Percentiles rank a stretch among this genome's conserved stretches.
phyloP scores from a whole-genome alignment of 306 rosid species.

The Vachellia pachyceras region DNA sequence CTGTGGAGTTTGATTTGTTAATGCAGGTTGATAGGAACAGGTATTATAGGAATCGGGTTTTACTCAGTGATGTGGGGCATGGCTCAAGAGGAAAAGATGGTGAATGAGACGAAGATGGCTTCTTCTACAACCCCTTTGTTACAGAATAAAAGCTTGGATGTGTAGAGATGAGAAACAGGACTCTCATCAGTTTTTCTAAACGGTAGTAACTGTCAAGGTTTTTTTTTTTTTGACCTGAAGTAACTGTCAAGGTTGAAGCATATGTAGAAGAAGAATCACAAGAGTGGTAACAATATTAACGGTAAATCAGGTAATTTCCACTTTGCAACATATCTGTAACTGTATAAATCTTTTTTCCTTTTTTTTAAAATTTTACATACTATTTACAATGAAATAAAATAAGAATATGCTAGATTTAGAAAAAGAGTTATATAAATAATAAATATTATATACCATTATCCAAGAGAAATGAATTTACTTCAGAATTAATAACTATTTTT shows the following conservation, averaged over 20 bases:
- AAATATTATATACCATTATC: too few species aligned
- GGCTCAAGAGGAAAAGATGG: slow-evolving; percentile 42
- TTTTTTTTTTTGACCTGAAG: too few species aligned
- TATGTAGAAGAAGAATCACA: neutral
- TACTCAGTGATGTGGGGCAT: slow-evolving; percentile 60
- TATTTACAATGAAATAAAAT: too few species aligned
- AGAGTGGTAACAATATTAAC: neutral
- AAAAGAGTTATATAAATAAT: too few species aligned
- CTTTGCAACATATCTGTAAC: neutral
- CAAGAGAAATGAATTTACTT: too few species aligned
- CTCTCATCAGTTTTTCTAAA: neutral
- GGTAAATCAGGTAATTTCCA: neutral
- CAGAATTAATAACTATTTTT: too few species aligned
- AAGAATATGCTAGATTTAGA: too few species aligned
- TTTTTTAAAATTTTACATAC: too few species aligned
- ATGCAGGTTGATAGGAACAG: slow-evolving; percentile 53
- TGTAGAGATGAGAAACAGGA: slow-evolving; percentile 3
- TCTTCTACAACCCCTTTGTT: slow-evolving; percentile 44
- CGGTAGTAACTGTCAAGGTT: neutral
- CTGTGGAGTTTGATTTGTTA: neutral
- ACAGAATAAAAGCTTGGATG: slow-evolving; percentile 25
- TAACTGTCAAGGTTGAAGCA: neutral
- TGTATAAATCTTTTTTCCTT: too few species aligned
- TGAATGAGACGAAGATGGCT: neutral
- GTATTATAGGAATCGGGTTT: slow-evolving; percentile 50